Evolutionary conservation across 2,329 filamentous ascomycete genomes (phyloP).

Genomic region (Colletotrichum scovillei): DNA sequence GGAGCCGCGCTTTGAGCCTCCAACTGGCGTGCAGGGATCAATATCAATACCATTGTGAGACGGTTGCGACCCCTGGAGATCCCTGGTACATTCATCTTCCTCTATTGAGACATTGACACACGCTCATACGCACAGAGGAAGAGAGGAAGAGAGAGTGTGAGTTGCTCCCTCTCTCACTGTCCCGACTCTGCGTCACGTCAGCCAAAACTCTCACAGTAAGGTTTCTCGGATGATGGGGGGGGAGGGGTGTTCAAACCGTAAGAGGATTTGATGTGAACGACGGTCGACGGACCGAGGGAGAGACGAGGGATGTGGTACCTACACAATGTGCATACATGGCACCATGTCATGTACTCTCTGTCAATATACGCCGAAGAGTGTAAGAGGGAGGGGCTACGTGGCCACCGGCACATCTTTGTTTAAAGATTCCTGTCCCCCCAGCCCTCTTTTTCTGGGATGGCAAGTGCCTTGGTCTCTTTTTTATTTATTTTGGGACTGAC

Average conservation of each 20-base stretch:
- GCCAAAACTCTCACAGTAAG: slow-evolving; percentile 13
- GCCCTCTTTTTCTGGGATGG: slow-evolving; percentile 5
- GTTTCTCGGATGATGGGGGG: slow-evolving; percentile 13
- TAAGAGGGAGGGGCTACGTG: not conserved
- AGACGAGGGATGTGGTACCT: not conserved
- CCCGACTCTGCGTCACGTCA: slow-evolving; percentile 29
- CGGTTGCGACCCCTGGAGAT: slow-evolving; percentile 23
- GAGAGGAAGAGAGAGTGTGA: not conserved
- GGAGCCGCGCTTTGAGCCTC: slow-evolving; percentile 33
- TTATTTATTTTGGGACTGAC: slow-evolving; percentile 19
- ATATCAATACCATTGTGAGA: slow-evolving; percentile 35
- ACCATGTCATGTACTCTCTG: not conserved
- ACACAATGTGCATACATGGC: too few relatives aligned
- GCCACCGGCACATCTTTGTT: slow-evolving; percentile 9
- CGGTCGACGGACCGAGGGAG: not conserved
- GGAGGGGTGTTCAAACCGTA: not conserved
- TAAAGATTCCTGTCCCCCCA: slow-evolving; percentile 18
- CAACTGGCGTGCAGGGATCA: slow-evolving; percentile 33
- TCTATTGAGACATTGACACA: not conserved
- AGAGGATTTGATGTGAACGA: too few relatives aligned
- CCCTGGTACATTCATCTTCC: not conserved
- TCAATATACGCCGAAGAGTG: not conserved
- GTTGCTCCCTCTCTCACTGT: not conserved
- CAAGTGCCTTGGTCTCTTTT: not conserved
- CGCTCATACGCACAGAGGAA: too few relatives aligned